Base-by-base conservation (phyloP, 495 filamentous ascomycete genomes). In the Penicillium samsonianum region DNA sequence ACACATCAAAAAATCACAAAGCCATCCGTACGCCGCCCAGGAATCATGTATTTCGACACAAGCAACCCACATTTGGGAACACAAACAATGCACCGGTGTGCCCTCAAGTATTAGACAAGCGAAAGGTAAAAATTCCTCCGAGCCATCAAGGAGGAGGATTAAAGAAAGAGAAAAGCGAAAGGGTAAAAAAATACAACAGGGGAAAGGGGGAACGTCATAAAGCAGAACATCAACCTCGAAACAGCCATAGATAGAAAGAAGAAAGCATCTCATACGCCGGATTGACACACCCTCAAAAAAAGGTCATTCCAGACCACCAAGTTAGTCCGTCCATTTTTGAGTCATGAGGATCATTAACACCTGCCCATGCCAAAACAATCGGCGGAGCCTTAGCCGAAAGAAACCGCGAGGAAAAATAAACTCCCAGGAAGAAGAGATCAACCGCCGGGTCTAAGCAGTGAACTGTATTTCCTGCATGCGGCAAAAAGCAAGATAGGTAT, bases 261-360 rank as follows among this genome's bases (percentile, higher is more conserved):
- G 37, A 30, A 50, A 41, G 26, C 38, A 61, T 59, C 58, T 69
- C 65, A 63, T 68, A 70, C 70, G 70, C 72, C 72, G 50, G 59
- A 60, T 65, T 64, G 65, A 59, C 69, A 67, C 67, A 61, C 67
- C 68, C 53, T 64, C 57, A 58, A 59, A 63, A 55, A 54, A 57
- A 67, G 59, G 64, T 63, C 65, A 64, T 62, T 66, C 61, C 64
- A 64, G 61, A 63, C 60, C 64, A 65, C 61, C 58, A 59, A 47
- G 67, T 69, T 65, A 67, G 61, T 64, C 65, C 63, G 56, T 70
- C 64, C 72, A 59, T 74, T 55, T 76, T 72, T 72, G 65, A 67
- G 65, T 69, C 72, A 64, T 71, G 71, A 68, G 67, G 65, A 75
- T 77, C 73, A 67, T 75, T 55, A 76, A 74, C 73, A 76, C 73